A percentile compares a stretch with the other conserved stretches of the same genome.
Evolutionary conservation across 305 asterid species (phyloP).

Genomic region (Rubia tinctorum): DNA sequence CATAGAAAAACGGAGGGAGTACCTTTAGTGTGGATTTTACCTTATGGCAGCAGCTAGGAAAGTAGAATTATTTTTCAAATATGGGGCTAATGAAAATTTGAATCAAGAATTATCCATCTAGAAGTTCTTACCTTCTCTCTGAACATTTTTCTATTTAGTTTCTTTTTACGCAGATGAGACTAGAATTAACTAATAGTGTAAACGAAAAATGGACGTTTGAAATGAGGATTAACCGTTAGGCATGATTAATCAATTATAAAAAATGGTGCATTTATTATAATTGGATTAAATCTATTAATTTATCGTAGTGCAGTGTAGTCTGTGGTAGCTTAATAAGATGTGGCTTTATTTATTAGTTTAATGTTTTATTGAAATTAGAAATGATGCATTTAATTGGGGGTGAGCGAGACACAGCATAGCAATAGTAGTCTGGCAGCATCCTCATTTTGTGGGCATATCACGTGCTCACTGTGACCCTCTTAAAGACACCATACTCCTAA

Average conservation of each 20-base stretch:
- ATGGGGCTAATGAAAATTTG: too few relatives aligned
- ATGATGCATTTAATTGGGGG: neutral
- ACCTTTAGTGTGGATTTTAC: too few relatives aligned
- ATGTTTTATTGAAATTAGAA: neutral
- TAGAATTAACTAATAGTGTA: neutral
- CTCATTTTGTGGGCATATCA: constrained; percentile 3
- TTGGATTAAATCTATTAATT: too few relatives aligned
- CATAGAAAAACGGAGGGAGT: too few relatives aligned
- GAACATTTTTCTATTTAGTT: too few relatives aligned
- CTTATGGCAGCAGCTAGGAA: too few relatives aligned
- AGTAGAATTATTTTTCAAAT: too few relatives aligned
- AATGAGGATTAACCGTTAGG: too few relatives aligned
- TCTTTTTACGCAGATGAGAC: neutral
- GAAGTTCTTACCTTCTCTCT: neutral
- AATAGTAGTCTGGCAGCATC: neutral
- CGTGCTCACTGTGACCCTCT: neutral
- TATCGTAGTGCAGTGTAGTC: neutral
- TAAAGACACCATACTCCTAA: neutral
- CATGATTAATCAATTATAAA: too few relatives aligned
- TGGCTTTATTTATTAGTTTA: neutral
- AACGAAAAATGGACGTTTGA: neutral
- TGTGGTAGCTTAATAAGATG: neutral
- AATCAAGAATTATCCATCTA: neutral
- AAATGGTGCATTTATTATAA: too few relatives aligned
- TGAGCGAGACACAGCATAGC: neutral